Evolutionary conservation across 2,329 filamentous ascomycete genomes (phyloP).

Genomic region (Aspergillus sp.): DNA sequence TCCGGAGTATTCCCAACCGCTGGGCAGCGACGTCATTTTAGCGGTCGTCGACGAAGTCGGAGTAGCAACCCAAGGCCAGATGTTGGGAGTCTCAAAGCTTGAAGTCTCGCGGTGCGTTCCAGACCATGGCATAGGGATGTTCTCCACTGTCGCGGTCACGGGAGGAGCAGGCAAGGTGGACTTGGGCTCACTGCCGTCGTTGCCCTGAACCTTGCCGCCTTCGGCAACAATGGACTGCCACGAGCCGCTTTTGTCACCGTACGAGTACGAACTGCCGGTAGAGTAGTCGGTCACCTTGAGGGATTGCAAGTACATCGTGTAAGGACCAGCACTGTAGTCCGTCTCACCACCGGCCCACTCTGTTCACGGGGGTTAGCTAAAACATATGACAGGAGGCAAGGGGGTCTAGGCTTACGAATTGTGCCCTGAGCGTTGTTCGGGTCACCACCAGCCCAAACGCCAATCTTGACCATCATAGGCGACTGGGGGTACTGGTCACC

Average conservation of each 20-base stretch:
- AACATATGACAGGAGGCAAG: neutral
- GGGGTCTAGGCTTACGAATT: constrained; percentile 44
- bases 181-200: constrained; percentile 40
- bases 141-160: constrained; percentile 54
- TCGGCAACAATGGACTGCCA: constrained; percentile 76
- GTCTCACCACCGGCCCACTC: constrained; percentile 81
- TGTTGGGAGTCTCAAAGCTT: constrained; percentile 49
- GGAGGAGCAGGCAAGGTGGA: constrained; percentile 48
- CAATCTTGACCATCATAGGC: constrained; percentile 89
- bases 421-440: constrained; percentile 69
- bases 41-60: constrained; percentile 43
- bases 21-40: constrained; percentile 51
- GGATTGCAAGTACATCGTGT: constrained; percentile 72
- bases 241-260: constrained; percentile 66
- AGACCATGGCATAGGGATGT: constrained; percentile 58
- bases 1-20: constrained; percentile 71
- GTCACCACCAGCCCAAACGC: constrained; percentile 87
- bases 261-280: constrained; percentile 75
- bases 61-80: constrained; percentile 60
- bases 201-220: constrained; percentile 66
- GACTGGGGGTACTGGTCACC: constrained; percentile 81
- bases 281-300: constrained; percentile 83
- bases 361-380: constrained; percentile 9
- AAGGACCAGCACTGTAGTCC: constrained; percentile 76
- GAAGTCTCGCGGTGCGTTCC: constrained; percentile 40